These are phyloP conservation scores for Calonectria pseudoturangicola DNA, from an alignment of 2,329 filamentous ascomycete genomes.

Conservation along the genomic window DNA sequence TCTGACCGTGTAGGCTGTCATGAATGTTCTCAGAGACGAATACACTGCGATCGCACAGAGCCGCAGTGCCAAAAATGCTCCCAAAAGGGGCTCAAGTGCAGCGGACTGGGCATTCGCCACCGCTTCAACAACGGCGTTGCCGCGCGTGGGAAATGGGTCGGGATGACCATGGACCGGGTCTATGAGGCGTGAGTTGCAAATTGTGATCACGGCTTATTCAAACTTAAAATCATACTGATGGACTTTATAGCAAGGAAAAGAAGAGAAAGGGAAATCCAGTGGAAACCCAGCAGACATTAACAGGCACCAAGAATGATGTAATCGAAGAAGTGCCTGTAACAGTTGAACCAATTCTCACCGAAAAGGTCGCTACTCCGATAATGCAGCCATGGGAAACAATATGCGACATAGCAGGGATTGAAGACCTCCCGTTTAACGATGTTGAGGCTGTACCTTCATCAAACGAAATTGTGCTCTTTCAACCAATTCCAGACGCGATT, in stretches of 20 bases:
- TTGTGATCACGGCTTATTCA: too few relatives aligned
- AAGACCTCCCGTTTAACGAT: accelerated
- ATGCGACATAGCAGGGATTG: neutral
- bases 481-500: slow-evolving; percentile 36
- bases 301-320: neutral
- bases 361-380: neutral
- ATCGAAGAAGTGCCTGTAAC: neutral
- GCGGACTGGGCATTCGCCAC: slow-evolving; percentile 51
- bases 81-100: slow-evolving; percentile 49
- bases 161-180: slow-evolving; percentile 51
- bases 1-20: slow-evolving; percentile 46
- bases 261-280: neutral
- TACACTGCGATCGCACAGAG: slow-evolving; percentile 51
- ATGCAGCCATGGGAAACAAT: neutral
- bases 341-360: neutral
- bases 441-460: slow-evolving; percentile 23
- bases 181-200: slow-evolving; percentile 45
- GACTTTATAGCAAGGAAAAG: slow-evolving; percentile 5
- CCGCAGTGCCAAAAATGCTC: slow-evolving; percentile 49
- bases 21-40: slow-evolving; percentile 52
- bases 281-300: too few relatives aligned
- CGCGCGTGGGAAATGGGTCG: slow-evolving; percentile 52
- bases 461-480: slow-evolving; percentile 27
- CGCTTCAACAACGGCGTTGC: slow-evolving; percentile 54
- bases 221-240: neutral